A percentile compares a stretch with the other conserved stretches of the same genome.
Evolutionary conservation across 768 basidiomycete species (phyloP).

Genomic region (Macrocybe gigantea): DNA sequence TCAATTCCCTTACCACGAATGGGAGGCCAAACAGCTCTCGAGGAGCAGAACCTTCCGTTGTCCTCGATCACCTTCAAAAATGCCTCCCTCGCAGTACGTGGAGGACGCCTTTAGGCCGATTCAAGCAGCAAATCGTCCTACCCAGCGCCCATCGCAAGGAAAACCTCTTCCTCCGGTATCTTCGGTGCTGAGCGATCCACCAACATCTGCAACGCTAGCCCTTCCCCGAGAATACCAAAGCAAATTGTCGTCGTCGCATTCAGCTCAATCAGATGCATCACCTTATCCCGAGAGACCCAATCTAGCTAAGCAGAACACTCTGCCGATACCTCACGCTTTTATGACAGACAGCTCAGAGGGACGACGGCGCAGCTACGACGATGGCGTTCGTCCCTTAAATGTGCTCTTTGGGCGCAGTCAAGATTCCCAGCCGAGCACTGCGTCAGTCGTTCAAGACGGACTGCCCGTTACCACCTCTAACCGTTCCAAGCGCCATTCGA

Average conservation of each 20-base stretch:
- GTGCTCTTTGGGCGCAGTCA: conserved; percentile 26
- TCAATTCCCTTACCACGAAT: conserved; percentile 4
- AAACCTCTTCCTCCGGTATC: conserved; percentile 10
- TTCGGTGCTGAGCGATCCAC: conserved; percentile 22
- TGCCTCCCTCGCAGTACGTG: conserved; percentile 23
- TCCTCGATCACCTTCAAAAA: too few species aligned
- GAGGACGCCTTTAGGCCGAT: conserved; percentile 29
- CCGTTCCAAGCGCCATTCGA: conserved; percentile 41
- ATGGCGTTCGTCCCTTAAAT: conserved; percentile 37
- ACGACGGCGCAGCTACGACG: conserved; percentile 37
- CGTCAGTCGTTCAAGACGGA: conserved; percentile 17
- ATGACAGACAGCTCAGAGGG: conserved; percentile 18
- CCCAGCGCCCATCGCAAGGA: conserved; percentile 9
- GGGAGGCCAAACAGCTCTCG: too few species aligned
- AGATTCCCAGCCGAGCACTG: conserved; percentile 9
- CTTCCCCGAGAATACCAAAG: conserved; percentile 24
- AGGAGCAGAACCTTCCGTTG: too few species aligned
- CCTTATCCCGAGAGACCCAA: conserved; percentile 8
- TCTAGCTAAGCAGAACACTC: conserved; percentile 32
- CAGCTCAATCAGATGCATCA: conserved; percentile 11
- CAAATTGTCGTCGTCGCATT: conserved; percentile 7
- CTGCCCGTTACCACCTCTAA: conserved; percentile 30
- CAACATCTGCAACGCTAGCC: conserved; percentile 37
- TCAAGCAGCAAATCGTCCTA: conserved; percentile 12
- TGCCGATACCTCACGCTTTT: conserved; percentile 27